phyloP scores from a whole-genome alignment of 1,284 basidiomycete species.

The Ustilago cynodontis region DNA sequence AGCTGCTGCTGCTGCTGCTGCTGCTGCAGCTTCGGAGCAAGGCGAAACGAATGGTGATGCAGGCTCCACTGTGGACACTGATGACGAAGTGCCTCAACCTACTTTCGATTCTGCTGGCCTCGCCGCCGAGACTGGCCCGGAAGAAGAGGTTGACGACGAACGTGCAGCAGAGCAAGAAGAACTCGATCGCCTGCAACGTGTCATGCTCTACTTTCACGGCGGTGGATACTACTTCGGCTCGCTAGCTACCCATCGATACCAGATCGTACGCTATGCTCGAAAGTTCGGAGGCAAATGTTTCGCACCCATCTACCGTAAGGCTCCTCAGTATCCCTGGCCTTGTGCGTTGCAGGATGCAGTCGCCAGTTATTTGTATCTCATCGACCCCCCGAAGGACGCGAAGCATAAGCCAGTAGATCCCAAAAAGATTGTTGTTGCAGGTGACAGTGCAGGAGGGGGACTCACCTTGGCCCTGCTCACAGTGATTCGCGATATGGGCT shows the following conservation, averaged over 20 bases:
- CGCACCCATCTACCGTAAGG: slow-evolving; percentile 69
- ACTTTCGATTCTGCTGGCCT: slow-evolving; percentile 53
- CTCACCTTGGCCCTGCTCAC: slow-evolving; percentile 86
- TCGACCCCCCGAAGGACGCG: slow-evolving; percentile 79
- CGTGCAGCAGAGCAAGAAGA: slow-evolving; percentile 51
- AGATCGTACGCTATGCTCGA: slow-evolving; percentile 70
- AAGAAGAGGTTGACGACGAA: slow-evolving; percentile 12
- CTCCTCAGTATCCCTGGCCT: slow-evolving; percentile 80
- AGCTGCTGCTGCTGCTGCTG: not conserved
- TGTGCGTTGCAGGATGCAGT: slow-evolving; percentile 90
- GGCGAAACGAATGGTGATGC: not conserved
- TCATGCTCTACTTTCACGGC: slow-evolving; percentile 68
- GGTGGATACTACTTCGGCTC: slow-evolving; percentile 73
- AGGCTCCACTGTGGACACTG: not conserved
- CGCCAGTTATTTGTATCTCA: slow-evolving; percentile 83
- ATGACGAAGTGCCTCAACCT: slow-evolving; percentile 13
- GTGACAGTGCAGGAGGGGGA: slow-evolving; percentile 95
- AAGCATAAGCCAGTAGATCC: slow-evolving; percentile 79
- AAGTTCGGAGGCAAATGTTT: slow-evolving; percentile 71
- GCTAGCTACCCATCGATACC: slow-evolving; percentile 73
- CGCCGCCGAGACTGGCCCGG: slow-evolving; percentile 11
- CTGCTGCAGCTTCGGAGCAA: not conserved
- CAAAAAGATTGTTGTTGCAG: slow-evolving; percentile 81
- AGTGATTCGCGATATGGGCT: slow-evolving; percentile 85
- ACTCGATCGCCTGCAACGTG: slow-evolving; percentile 60